These are phyloP conservation scores for Colletotrichum theobromicola DNA, from an alignment of 2,329 filamentous ascomycete species.

Conservation along the genomic window DNA sequence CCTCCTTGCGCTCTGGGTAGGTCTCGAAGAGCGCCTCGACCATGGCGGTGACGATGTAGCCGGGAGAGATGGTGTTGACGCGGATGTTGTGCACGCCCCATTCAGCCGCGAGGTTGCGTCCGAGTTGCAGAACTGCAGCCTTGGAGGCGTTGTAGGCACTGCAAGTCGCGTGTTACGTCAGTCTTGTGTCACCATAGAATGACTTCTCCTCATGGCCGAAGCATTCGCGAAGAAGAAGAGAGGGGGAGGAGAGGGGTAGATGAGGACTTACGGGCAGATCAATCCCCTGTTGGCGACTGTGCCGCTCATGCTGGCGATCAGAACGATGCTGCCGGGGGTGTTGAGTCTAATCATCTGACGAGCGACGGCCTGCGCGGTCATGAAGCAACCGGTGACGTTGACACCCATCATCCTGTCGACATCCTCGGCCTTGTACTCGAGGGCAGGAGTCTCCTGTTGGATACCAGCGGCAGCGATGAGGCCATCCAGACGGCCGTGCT, in stretches of 20 bases:
- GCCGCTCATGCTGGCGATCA: conserved; percentile 76
- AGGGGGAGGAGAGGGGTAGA: neutral
- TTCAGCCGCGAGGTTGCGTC: conserved; percentile 72
- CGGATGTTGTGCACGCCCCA: conserved; percentile 77
- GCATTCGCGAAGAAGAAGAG: too few species aligned
- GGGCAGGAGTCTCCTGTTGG: conserved; percentile 82
- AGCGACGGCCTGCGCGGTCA: conserved; percentile 89
- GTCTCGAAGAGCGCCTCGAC: conserved; percentile 79
- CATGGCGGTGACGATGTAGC: conserved; percentile 85
- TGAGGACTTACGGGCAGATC: conserved; percentile 59
- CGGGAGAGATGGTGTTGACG: conserved; percentile 81
- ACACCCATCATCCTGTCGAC: conserved; percentile 81
- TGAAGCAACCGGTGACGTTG: conserved; percentile 84
- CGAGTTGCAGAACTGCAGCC: conserved; percentile 75
- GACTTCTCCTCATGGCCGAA: neutral
- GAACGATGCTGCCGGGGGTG: conserved; percentile 64
- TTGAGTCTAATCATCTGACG: conserved; percentile 71
- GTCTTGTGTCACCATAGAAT: neutral
- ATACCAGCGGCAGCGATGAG: conserved; percentile 74
- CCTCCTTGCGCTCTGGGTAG: conserved; percentile 68
- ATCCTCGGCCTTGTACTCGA: conserved; percentile 80
- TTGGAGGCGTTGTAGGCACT: conserved; percentile 80
- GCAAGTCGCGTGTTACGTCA: conserved; percentile 35
- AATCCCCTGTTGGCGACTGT: conserved; percentile 68
- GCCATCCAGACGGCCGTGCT: conserved; percentile 78